Evolutionary conservation across 2,329 filamentous ascomycete species (phyloP).

Genomic region (Conoideocrella luteorostrata): DNA sequence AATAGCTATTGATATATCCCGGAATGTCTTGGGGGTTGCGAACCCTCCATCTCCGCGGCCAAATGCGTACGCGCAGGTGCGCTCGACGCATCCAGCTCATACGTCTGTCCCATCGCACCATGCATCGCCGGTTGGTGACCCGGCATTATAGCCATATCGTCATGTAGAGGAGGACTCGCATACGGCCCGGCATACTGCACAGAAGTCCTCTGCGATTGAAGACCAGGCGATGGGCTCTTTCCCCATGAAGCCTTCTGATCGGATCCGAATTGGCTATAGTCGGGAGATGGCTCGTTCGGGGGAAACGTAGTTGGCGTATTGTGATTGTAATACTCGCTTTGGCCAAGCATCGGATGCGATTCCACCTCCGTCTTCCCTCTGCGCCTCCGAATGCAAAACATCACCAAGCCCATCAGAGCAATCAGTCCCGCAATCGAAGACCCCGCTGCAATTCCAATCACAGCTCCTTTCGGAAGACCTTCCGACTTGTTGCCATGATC

Average conservation of each 20-base stretch:
- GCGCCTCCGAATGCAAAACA: constrained; percentile 22
- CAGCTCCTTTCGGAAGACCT: constrained; percentile 28
- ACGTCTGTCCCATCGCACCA: background rate
- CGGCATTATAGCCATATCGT: background rate
- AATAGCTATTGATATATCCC: background rate
- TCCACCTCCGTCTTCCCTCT: constrained; percentile 21
- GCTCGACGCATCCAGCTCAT: constrained; percentile 14
- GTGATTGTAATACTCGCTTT: constrained; percentile 11
- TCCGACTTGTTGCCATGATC: background rate
- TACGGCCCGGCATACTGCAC: background rate
- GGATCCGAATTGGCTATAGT: constrained; percentile 1
- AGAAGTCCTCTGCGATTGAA: background rate
- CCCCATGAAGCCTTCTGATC: constrained; percentile 12
- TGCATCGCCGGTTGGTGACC: constrained; percentile 2
- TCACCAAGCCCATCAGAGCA: constrained; percentile 16
- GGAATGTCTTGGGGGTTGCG: constrained; percentile 1
- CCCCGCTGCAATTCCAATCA: constrained; percentile 35
- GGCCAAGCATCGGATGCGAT: constrained; percentile 23
- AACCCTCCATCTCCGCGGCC: constrained; percentile 12
- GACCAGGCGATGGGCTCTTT: constrained; percentile 6
- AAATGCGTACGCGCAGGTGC: background rate
- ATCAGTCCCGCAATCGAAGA: constrained; percentile 23
- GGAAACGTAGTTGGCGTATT: constrained; percentile 14
- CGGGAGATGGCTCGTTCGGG: constrained; percentile 17
- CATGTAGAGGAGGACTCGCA: background rate